Evolutionary conservation across 2,329 filamentous ascomycete genomes (phyloP).

Genomic region (Ascochyta rabiei): DNA sequence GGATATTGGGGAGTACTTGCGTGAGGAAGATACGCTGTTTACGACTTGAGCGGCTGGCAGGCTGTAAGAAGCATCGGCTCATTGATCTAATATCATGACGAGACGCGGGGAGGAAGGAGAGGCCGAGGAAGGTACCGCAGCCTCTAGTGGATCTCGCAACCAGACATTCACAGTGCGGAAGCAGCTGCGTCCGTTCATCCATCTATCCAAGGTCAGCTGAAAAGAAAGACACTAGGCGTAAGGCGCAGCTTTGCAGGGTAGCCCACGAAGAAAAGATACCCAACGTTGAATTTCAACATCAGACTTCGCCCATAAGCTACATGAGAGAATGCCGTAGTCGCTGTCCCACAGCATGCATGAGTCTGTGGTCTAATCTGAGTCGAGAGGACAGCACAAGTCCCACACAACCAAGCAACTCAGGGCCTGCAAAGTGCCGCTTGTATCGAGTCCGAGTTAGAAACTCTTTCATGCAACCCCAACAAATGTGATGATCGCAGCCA

Average conservation of each 20-base stretch:
- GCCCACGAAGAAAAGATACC: constrained; percentile 9
- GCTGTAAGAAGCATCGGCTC: background rate
- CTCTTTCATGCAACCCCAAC: background rate
- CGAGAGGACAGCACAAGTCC: background rate
- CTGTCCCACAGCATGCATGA: too few species aligned
- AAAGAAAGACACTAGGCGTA: background rate
- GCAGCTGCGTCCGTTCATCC: too few species aligned
- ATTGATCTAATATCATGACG: too few species aligned
- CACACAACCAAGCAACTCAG: background rate
- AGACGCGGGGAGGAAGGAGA: too few species aligned
- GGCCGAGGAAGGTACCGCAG: too few species aligned
- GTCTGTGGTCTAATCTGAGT: too few species aligned
- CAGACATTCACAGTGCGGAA: too few species aligned
- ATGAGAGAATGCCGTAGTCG: too few species aligned
- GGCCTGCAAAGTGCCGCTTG: background rate
- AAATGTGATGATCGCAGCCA: background rate
- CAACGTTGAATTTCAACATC: constrained; percentile 4
- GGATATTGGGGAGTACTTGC: constrained; percentile 92
- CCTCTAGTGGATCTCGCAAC: too few species aligned
- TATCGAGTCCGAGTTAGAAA: background rate
- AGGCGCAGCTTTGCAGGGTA: background rate
- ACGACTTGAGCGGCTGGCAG: constrained; percentile 51
- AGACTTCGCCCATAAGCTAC: background rate
- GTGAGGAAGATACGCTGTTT: constrained; percentile 75
- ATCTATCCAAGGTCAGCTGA: background rate